phyloP scores from a whole-genome alignment of 83 land plant genomes.

The Thuja plicata region DNA sequence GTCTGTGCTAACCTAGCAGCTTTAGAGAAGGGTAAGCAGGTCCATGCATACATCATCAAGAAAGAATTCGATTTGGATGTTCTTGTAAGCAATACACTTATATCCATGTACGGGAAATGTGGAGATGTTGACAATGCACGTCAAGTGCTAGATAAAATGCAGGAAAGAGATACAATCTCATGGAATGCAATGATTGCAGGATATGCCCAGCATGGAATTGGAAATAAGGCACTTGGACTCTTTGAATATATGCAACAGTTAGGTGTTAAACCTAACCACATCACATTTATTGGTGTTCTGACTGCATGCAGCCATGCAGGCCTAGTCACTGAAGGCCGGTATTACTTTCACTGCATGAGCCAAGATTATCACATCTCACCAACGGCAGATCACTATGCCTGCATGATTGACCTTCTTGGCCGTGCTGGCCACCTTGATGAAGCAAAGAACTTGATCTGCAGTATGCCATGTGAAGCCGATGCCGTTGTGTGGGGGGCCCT shows the following conservation, averaged over 20 bases:
- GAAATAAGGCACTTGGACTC: constrained; percentile 9
- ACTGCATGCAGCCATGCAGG: constrained; percentile 23
- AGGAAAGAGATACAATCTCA: constrained; percentile 13
- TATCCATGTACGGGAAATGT: constrained; percentile 21
- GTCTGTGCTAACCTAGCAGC: constrained; percentile 22
- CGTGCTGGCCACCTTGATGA: constrained; percentile 16
- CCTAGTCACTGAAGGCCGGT: constrained; percentile 5
- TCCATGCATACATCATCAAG: constrained; percentile 14
- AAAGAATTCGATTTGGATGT: constrained; percentile 16
- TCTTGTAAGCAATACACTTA: constrained; percentile 21
- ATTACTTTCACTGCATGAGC: constrained; percentile 13
- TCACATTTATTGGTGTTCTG: constrained; percentile 22
- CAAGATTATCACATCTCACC: constrained; percentile 15
- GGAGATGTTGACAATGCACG: constrained; percentile 7
- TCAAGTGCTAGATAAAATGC: constrained; percentile 12
- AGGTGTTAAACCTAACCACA: constrained; percentile 6
- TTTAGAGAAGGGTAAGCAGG: constrained; percentile 15
- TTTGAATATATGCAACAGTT: constrained; percentile 7
- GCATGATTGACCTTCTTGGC: constrained; percentile 24
- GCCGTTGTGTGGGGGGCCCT: constrained; percentile 18
- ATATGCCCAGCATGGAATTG: constrained; percentile 20
- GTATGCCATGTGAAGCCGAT: constrained; percentile 2
- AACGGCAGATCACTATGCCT: constrained; percentile 11
- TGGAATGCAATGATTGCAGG: constrained; percentile 21
- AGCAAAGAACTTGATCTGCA: constrained; percentile 6